Percentiles rank a stretch among this genome's conserved stretches.
These are phyloP conservation scores for Stachybotrys chlorohalonatus DNA, from an alignment of 2,329 filamentous ascomycete genomes.

Conservation along the genomic window DNA sequence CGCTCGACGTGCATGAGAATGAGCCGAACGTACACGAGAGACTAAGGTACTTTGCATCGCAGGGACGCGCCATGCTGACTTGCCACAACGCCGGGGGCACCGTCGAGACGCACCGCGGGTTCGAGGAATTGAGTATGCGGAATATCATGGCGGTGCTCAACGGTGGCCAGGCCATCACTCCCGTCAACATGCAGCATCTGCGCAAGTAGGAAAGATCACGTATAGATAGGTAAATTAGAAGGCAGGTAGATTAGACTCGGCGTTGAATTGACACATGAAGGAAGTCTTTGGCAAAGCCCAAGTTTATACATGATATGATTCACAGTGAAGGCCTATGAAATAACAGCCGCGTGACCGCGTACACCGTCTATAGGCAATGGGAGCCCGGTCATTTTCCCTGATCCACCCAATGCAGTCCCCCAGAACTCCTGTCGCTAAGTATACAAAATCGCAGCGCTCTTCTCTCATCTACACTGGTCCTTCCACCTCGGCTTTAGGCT, in stretches of 20 bases:
- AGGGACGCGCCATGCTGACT: constrained; percentile 47
- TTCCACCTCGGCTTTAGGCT: constrained; percentile 31
- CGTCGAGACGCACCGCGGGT: constrained; percentile 55
- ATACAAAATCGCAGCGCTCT: not conserved
- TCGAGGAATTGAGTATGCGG: constrained; percentile 57
- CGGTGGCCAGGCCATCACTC: constrained; percentile 43
- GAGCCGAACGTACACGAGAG: constrained; percentile 47
- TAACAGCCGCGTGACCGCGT: too few relatives aligned
- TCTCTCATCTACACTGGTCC: too few relatives aligned
- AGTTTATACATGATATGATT: too few relatives aligned
- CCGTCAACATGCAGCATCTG: constrained; percentile 53
- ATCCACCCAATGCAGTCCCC: not conserved
- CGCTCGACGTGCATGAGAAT: constrained; percentile 54
- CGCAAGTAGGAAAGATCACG: constrained; percentile 3
- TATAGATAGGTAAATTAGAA: not conserved
- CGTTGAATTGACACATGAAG: not conserved
- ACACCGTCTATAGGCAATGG: too few relatives aligned
- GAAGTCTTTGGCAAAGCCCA: too few relatives aligned
- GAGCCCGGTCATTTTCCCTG: too few relatives aligned
- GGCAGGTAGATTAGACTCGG: not conserved
- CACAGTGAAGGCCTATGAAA: too few relatives aligned
- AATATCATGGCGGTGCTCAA: constrained; percentile 54
- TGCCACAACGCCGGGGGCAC: constrained; percentile 61
- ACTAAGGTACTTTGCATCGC: constrained; percentile 28
- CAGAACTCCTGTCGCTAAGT: not conserved